Percentiles rank a stretch among this genome's conserved stretches.
phyloP scores from a whole-genome alignment of 805 yeast species.

The Starmerella vaccinii region DNA sequence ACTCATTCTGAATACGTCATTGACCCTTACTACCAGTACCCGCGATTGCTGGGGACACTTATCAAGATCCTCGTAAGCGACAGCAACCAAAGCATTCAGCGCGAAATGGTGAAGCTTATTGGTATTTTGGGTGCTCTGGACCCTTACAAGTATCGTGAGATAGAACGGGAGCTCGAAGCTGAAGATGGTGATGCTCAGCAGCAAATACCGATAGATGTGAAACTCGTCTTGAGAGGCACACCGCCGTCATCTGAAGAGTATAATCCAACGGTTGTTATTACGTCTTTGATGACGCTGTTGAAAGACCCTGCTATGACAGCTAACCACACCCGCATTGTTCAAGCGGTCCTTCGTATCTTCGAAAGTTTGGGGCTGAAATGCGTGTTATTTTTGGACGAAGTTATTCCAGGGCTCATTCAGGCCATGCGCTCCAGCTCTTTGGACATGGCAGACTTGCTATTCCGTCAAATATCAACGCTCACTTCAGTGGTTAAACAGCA shows the following conservation, averaged over 20 bases:
- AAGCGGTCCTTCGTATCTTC: conserved; percentile 84
- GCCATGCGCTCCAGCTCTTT: conserved; percentile 71
- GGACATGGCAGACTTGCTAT: conserved; percentile 72
- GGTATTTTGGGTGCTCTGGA: conserved; percentile 96
- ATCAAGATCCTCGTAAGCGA: conserved; percentile 77
- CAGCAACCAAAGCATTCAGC: conserved; percentile 51
- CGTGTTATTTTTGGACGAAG: conserved; percentile 77
- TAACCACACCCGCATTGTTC: conserved; percentile 88
- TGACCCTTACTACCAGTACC: conserved; percentile 84
- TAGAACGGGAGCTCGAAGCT: conserved; percentile 55
- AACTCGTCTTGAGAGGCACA: conserved; percentile 83
- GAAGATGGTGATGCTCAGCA: conserved; percentile 46
- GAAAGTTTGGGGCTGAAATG: conserved; percentile 81
- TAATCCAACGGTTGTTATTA: conserved; percentile 89
- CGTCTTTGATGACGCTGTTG: conserved; percentile 69
- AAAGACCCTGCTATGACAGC: conserved; percentile 75
- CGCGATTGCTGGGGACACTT: conserved; percentile 72
- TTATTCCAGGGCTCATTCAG: conserved; percentile 73
- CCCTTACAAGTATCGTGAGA: conserved; percentile 89
- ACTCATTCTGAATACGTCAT: conserved; percentile 91
- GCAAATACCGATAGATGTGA: conserved; percentile 84
- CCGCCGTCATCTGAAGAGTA: conserved; percentile 86
- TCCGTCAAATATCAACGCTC: conserved; percentile 74
- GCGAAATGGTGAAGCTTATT: conserved; percentile 79
- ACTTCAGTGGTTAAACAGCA: conserved; percentile 80